Evolutionary conservation across 1,284 basidiomycete species (phyloP).

Genomic region (Cutaneotrichosporon curvatum): DNA sequence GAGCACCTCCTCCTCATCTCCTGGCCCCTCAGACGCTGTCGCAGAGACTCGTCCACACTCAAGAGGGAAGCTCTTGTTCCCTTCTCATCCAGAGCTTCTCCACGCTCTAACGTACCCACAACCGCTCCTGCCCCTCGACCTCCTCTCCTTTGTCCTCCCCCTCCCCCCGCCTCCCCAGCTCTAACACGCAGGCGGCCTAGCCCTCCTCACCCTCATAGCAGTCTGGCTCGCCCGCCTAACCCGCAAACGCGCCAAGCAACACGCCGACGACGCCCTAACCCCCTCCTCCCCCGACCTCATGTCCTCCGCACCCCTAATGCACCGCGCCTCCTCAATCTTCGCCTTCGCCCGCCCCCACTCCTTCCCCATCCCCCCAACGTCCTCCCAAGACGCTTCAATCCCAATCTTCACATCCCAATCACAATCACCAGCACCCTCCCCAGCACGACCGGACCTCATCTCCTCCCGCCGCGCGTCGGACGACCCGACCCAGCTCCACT

Average conservation of each 20-base stretch:
- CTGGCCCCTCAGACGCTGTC: too few relatives aligned
- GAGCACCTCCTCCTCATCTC: too few relatives aligned
- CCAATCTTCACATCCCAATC: not conserved
- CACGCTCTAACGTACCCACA: too few relatives aligned
- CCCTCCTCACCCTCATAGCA: slow-evolving; percentile 3
- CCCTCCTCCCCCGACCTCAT: not conserved
- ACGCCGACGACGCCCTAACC: not conserved
- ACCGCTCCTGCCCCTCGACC: too few relatives aligned
- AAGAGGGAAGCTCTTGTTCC: too few relatives aligned
- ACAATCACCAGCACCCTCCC: not conserved
- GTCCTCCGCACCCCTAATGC: not conserved
- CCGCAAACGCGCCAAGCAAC: not conserved
- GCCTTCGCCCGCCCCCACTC: not conserved
- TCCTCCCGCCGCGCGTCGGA: not conserved
- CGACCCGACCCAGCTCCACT: slow-evolving; percentile 18
- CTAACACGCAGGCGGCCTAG: slow-evolving; percentile 5
- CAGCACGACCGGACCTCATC: not conserved
- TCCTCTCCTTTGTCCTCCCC: too few relatives aligned
- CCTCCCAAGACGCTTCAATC: not conserved
- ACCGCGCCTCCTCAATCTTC: not conserved
- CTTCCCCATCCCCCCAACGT: not conserved
- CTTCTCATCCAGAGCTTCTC: too few relatives aligned
- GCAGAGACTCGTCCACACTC: too few relatives aligned
- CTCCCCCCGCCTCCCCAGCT: too few relatives aligned
- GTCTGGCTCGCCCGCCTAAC: not conserved